Conservation (phyloP, 1,284 basidiomycete genomes). For the Moniliophthora roreri region DNA sequence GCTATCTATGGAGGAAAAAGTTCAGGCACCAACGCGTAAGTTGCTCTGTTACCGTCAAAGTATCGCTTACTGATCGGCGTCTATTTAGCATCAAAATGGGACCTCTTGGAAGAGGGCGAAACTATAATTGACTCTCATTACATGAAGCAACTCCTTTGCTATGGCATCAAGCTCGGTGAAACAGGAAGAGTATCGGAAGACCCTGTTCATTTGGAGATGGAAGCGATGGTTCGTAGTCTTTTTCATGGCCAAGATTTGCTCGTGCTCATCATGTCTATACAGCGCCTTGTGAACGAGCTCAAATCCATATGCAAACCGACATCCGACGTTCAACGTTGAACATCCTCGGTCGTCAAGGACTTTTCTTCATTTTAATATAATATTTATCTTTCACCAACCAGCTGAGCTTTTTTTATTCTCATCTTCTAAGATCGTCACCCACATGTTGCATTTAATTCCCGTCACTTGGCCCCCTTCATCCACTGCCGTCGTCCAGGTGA, state of each 20-base stretch:
- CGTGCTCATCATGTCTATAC: background rate
- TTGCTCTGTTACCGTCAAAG: conserved; percentile 25
- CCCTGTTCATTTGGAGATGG: conserved; percentile 39
- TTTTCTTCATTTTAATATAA: background rate
- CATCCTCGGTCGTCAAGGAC: background rate
- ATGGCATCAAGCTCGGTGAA: conserved; percentile 60
- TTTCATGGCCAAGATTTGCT: background rate
- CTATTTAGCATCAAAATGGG: conserved; percentile 2
- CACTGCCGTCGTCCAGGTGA: no score
- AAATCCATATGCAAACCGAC: conserved; percentile 25
- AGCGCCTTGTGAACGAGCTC: conserved; percentile 37
- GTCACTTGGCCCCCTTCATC: no score
- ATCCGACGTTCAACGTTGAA: background rate
- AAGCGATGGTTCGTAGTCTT: conserved; percentile 46
- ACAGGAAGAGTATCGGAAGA: conserved; percentile 28
- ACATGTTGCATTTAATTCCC: no score
- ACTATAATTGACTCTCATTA: conserved; percentile 73
- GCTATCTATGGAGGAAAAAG: conserved; percentile 55
- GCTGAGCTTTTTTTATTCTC: no score
- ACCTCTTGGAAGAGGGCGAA: conserved; percentile 32
- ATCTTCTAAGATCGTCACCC: no score
- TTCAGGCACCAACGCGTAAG: conserved; percentile 15
- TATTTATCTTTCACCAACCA: no score
- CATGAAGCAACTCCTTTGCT: conserved; percentile 68
- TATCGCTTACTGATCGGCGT: no score